A percentile compares a stretch with the other conserved stretches of the same genome.
Conservation (phyloP, 306 rosid species). For the Luffa acutangula region DNA sequence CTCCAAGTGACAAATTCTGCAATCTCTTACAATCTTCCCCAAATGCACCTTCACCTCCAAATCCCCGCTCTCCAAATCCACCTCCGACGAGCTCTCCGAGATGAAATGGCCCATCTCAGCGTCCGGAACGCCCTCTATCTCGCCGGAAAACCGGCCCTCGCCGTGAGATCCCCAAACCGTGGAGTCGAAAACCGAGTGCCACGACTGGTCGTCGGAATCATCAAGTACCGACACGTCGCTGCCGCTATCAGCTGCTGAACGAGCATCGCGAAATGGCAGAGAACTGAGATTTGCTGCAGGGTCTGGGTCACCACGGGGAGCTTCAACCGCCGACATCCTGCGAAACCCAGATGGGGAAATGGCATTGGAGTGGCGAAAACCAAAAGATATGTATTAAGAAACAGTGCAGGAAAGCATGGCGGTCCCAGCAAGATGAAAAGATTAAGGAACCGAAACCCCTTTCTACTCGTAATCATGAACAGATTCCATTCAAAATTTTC, state of each 20-base stretch:
- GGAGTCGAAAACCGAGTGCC: conserved; percentile 18
- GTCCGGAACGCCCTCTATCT: conserved; percentile 4
- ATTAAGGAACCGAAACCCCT: not conserved
- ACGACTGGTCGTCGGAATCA: conserved; percentile 24
- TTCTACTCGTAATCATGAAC: not conserved
- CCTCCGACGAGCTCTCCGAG: conserved; percentile 13
- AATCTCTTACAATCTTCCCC: conserved; percentile 20
- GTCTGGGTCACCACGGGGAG: not conserved
- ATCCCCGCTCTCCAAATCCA: conserved; percentile 36
- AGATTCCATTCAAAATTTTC: not conserved
- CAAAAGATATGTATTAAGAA: conserved; percentile 3
- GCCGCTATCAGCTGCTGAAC: not conserved
- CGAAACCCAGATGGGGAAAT: conserved; percentile 11
- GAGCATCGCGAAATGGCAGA: not conserved
- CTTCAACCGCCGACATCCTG: not conserved
- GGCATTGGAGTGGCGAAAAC: not conserved
- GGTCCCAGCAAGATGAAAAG: not conserved
- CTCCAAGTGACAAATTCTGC: conserved; percentile 38
- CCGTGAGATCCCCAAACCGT: conserved; percentile 1
- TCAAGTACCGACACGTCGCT: conserved; percentile 7
- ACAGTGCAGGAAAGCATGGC: conserved; percentile 2
- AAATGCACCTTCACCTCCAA: conserved; percentile 24
- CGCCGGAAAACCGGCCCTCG: conserved; percentile 13
- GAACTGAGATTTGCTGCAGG: not conserved
- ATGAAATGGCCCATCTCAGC: conserved; percentile 7